These are phyloP conservation scores for Acer saccharum DNA, from an alignment of 345 rosid genomes.

Conservation along the genomic window DNA sequence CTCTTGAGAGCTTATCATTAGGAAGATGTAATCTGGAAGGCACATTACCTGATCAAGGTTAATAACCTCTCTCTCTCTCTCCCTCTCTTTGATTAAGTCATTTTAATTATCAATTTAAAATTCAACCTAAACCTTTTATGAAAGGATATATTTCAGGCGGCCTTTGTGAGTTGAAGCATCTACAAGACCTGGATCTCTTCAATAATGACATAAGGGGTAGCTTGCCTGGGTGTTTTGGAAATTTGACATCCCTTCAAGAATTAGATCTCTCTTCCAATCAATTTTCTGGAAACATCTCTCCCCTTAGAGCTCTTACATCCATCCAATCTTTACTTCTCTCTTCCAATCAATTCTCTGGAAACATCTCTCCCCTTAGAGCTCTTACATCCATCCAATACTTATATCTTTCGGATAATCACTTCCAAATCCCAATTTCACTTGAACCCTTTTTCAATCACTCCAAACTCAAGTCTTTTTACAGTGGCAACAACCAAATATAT, in stretches of 20 bases:
- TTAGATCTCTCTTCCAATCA: conserved; percentile 11
- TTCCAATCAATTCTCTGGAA: too few relatives aligned
- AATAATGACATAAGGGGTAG: background rate
- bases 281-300: conserved; percentile 6
- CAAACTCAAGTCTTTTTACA: too few relatives aligned
- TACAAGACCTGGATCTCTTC: background rate
- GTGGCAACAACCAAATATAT: background rate
- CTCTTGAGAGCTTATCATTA: too few relatives aligned
- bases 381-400: too few relatives aligned
- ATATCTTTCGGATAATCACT: background rate
- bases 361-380: too few relatives aligned
- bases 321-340: too few relatives aligned
- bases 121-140: too few relatives aligned
- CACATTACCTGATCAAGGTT: background rate
- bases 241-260: background rate
- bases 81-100: too few relatives aligned
- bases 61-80: background rate
- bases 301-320: background rate
- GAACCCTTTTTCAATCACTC: conserved; percentile 8
- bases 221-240: background rate
- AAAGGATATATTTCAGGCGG: background rate
- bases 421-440: background rate
- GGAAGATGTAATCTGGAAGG: background rate
- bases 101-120: too few relatives aligned
- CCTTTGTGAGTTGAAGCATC: background rate